These are phyloP conservation scores for Lolium multiflorum DNA, from an alignment of 176 grass and related monocot genomes.

Conservation along the genomic window DNA sequence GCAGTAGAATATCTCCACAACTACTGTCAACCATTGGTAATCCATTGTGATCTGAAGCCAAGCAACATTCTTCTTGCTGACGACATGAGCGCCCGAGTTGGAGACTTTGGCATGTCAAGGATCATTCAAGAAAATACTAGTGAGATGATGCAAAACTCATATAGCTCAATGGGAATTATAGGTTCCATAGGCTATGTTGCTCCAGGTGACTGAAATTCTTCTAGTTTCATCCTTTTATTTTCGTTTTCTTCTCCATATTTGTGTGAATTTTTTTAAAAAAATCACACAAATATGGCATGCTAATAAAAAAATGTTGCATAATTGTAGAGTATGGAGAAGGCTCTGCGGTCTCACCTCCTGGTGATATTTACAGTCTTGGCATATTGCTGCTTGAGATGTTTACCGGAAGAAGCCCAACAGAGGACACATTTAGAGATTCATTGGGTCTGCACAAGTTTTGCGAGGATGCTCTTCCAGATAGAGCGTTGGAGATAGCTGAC, in stretches of 20 bases:
- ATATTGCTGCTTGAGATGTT: slow-evolving; percentile 4
- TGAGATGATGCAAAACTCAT: not conserved
- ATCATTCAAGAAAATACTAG: not conserved
- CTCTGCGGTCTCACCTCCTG: no score
- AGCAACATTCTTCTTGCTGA: no score
- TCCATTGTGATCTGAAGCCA: no score
- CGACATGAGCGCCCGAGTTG: not conserved
- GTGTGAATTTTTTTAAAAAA: not conserved
- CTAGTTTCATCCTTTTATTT: no score
- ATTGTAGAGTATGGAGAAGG: not conserved
- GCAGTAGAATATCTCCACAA: not conserved
- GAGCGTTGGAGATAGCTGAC: not conserved
- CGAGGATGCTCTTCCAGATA: not conserved
- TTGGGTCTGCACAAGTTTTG: not conserved
- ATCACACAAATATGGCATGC: not conserved
- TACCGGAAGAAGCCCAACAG: not conserved
- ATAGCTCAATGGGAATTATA: no score
- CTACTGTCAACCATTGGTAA: not conserved
- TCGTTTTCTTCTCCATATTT: no score
- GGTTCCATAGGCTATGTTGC: no score
- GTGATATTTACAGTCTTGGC: not conserved
- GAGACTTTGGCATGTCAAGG: slow-evolving; percentile 1
- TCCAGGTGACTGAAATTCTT: no score
- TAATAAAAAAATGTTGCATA: not conserved
- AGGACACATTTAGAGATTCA: not conserved